Conservation (phyloP, 805 yeast genomes). For the Debaryomyces prosopidis region DNA sequence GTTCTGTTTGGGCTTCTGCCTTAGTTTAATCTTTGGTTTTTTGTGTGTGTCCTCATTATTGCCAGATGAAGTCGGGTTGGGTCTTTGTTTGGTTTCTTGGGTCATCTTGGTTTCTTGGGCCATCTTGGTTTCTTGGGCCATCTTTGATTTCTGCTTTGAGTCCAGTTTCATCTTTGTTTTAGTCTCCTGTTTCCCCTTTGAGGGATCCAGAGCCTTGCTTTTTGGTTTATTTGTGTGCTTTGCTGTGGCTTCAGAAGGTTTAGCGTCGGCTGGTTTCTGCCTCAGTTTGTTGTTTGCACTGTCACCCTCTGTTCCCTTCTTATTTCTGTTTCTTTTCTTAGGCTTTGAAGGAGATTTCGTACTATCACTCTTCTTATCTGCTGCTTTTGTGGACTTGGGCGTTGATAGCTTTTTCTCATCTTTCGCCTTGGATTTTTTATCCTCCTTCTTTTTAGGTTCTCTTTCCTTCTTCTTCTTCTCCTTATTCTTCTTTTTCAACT, state of each 20-base stretch:
- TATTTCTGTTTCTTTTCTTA: slow-evolving; percentile 2
- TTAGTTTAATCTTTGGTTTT: not conserved
- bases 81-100: not conserved
- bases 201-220: not conserved
- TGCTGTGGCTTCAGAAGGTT: not conserved
- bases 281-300: not conserved
- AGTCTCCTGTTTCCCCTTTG: not conserved
- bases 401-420: slow-evolving; percentile 1
- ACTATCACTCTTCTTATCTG: not conserved
- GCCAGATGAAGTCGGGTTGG: not conserved
- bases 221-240: not conserved
- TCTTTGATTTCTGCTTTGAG: not conserved
- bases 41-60: not conserved
- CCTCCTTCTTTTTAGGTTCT: slow-evolving; percentile 9
- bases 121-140: not conserved
- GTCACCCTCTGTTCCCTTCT: not conserved
- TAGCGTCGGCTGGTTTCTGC: not conserved
- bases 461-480: slow-evolving; percentile 8
- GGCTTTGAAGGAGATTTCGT: slow-evolving; percentile 1
- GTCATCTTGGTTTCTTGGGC: too few species aligned
- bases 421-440: slow-evolving; percentile 4
- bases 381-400: not conserved
- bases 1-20: not conserved
- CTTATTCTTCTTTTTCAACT: slow-evolving; percentile 8
- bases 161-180: not conserved